Evolutionary conservation across 352 stramenopile genomes (phyloP).

Genomic region (Phytophthora sp.): DNA sequence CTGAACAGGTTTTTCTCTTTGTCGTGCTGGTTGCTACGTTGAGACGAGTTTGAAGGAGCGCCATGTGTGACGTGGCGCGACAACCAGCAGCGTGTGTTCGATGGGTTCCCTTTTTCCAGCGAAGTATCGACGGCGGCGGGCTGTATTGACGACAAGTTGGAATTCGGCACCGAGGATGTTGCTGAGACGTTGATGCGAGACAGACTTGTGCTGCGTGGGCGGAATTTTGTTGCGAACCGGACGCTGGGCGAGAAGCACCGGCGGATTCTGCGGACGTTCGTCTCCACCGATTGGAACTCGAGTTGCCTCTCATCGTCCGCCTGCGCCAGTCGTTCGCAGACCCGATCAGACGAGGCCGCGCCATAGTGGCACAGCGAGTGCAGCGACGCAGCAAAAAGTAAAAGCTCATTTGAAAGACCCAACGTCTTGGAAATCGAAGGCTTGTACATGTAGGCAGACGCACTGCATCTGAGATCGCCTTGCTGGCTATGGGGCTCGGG

Average conservation of each 20-base stretch:
- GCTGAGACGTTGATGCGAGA: neutral
- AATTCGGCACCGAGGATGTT: neutral
- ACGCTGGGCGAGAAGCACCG: neutral
- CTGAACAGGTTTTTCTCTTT: neutral
- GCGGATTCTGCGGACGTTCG: slow-evolving; percentile 32
- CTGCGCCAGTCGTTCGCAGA: slow-evolving; percentile 34
- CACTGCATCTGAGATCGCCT: neutral
- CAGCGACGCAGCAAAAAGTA: slow-evolving; percentile 11
- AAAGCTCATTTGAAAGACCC: slow-evolving; percentile 2
- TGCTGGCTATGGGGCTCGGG: slow-evolving; percentile 11
- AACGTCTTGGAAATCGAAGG: neutral
- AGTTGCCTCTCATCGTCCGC: slow-evolving; percentile 8
- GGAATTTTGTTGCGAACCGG: slow-evolving; percentile 21
- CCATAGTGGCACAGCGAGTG: slow-evolving; percentile 24
- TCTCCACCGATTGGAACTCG: slow-evolving; percentile 19
- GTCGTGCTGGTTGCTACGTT: slow-evolving; percentile 13
- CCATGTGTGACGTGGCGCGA: slow-evolving; percentile 7
- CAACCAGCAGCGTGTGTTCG: slow-evolving; percentile 15
- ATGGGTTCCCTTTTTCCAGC: slow-evolving; percentile 30
- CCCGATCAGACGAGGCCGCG: slow-evolving; percentile 28
- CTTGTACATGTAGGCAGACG: neutral
- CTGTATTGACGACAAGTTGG: slow-evolving; percentile 2
- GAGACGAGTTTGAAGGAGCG: slow-evolving; percentile 8
- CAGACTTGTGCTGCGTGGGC: neutral
- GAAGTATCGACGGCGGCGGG: slow-evolving; percentile 11